These are phyloP conservation scores for Pichia sp. DNA, from an alignment of 1,139 yeast species.

Conservation along the genomic window DNA sequence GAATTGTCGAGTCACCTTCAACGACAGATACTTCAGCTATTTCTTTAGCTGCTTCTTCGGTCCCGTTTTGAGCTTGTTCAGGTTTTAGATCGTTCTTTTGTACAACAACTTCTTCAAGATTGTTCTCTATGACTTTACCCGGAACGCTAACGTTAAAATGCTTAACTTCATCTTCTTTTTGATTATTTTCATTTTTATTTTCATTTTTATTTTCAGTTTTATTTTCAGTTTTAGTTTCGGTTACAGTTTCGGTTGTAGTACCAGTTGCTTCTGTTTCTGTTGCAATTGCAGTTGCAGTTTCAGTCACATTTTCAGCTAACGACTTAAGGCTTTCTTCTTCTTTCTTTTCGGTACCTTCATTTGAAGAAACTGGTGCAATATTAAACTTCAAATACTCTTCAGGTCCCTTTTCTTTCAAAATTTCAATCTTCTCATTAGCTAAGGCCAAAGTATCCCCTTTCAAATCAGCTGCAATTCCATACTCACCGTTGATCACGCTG, in stretches of 20 bases:
- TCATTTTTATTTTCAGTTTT: neutral
- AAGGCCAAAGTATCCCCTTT: conserved; percentile 18
- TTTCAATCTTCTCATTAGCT: conserved; percentile 27
- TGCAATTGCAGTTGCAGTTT: too few species aligned
- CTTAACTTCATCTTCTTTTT: neutral
- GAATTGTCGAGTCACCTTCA: conserved; percentile 33
- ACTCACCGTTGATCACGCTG: conserved; percentile 31
- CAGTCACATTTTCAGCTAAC: too few species aligned
- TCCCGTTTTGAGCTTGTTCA: neutral
- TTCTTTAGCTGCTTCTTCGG: conserved; percentile 1
- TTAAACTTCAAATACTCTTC: conserved; percentile 20
- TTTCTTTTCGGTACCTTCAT: neutral
- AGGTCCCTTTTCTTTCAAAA: conserved; percentile 30
- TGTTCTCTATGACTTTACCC: conserved; percentile 1
- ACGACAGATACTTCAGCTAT: conserved; percentile 15
- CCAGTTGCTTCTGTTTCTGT: too few species aligned
- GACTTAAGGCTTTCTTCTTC: neutral
- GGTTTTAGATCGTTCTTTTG: neutral
- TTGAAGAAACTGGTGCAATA: conserved; percentile 11
- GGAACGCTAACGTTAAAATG: neutral
- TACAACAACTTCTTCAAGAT: neutral
- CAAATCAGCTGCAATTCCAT: conserved; percentile 31
- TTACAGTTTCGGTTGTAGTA: too few species aligned
- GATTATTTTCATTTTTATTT: neutral
- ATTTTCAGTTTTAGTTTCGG: too few species aligned